phyloP scores from a whole-genome alignment of 2,329 filamentous ascomycete species.

The Didymella sp. region DNA sequence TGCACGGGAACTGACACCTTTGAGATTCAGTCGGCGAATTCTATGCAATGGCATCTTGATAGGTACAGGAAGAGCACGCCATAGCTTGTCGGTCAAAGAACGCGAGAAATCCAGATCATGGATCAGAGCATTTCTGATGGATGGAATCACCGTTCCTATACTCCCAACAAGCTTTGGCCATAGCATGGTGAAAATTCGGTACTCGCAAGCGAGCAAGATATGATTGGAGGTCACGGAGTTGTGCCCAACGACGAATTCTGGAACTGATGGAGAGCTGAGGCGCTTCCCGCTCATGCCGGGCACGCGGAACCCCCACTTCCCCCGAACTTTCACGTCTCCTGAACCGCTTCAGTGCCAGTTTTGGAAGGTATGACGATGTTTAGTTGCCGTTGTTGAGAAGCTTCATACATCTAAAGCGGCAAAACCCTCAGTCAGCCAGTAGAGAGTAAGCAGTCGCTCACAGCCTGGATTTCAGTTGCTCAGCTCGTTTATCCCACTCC shows the following conservation, averaged over 20 bases:
- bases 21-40: neutral
- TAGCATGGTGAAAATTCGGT: neutral
- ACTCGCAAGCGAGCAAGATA: neutral
- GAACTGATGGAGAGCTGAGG: neutral
- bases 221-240: conserved; percentile 12
- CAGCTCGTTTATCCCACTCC: conserved; percentile 46
- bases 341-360: neutral
- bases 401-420: neutral
- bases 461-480: conserved; percentile 18
- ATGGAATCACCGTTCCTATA: neutral
- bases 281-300: neutral
- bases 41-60: neutral
- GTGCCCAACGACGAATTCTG: conserved; percentile 1
- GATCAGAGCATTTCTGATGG: too few species aligned
- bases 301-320: neutral
- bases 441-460: neutral
- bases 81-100: neutral
- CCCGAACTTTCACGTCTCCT: neutral
- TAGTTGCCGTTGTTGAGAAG: neutral
- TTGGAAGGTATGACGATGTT: neutral
- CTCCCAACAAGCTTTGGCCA: neutral
- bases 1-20: neutral
- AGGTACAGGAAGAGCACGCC: neutral
- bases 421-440: neutral
- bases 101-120: neutral